phyloP scores from a whole-genome alignment of 805 yeast genomes.

The Yarrowia sp. region DNA sequence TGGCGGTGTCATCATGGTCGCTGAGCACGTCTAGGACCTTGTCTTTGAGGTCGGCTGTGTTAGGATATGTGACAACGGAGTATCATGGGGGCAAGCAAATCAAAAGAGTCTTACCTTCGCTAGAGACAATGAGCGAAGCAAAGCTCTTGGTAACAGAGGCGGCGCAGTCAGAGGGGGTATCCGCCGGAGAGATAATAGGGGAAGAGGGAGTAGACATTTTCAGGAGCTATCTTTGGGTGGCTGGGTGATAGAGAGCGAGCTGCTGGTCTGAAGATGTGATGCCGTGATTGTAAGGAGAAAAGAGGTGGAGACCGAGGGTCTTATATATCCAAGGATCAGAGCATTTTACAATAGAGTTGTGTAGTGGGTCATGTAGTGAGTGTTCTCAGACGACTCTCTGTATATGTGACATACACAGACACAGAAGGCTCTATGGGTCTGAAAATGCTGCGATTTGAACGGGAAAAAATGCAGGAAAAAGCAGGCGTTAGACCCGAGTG shows the following conservation, averaged over 20 bases:
- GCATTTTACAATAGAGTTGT: neutral
- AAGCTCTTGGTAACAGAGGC: neutral
- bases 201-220: neutral
- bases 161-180: neutral
- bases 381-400: neutral
- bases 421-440: neutral
- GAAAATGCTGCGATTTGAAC: neutral
- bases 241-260: constrained; percentile 3
- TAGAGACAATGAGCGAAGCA: constrained; percentile 11
- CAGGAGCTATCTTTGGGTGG: constrained; percentile 6
- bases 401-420: too few relatives aligned
- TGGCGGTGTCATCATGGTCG: constrained; percentile 3
- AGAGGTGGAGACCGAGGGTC: neutral
- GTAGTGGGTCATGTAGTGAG: neutral
- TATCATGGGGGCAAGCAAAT: neutral
- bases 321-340: neutral
- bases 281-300: neutral
- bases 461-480: neutral
- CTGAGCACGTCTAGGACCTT: constrained; percentile 17
- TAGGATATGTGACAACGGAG: neutral
- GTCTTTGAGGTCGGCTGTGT: constrained; percentile 21
- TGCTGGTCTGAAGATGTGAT: constrained; percentile 4
- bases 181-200: neutral
- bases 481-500: too few relatives aligned
- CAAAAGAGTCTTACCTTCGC: constrained; percentile 3